Evolutionary conservation across 2,329 filamentous ascomycete species (phyloP), one percentile per base, ranked within the genome.

Genomic region (Fonsecaea pugnacius): DNA sequence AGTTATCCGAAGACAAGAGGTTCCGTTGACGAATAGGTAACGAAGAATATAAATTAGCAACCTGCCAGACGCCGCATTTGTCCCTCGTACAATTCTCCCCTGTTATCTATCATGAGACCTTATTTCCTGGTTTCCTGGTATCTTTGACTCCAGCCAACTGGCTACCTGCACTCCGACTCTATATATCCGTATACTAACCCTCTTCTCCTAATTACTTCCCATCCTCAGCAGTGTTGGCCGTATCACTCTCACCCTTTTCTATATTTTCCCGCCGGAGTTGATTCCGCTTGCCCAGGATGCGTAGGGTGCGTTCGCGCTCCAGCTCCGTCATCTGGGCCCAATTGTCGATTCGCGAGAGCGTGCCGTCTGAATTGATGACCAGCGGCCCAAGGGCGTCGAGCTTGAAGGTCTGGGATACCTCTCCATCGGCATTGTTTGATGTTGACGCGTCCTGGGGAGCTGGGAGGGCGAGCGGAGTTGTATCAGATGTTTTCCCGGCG

Each of bases 231-330:
- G 43, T 27, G 21, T 48, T 48, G 43, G 2, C 21, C 5, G 24
- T 1, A 3, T 48, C 55, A n/a, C 24, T 16, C 18, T 53, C 51
- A 18, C 14, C n/a, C 14, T 38, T 40, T 3, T 48, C 40, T 2
- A 50, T 36, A 16, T 58, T 58, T 7, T 50, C 55, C 33, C 55
- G 16, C 32, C 55, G 38, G 36, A 58, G 18, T 50, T 58, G 40
- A 36, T 58, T 58, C 27, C 55, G 55, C 38, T 58, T 58, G 12
- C 55, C 55, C 40, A 58, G 24, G 27, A 58, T 58, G 32, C 55
- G 55, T 3, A 58, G 40, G 14, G 55, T 58, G 36, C 55, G 55
- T 33, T 58, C 55, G 5, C 55, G 38, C 32, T 58, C 55, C 5
- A 32, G 14, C 30, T 58, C 38, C 2, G 24, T 58, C 55, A 58